Evolutionary conservation across 352 stramenopile genomes (phyloP).

Genomic region (Globisporangium rhizosaccharum): DNA sequence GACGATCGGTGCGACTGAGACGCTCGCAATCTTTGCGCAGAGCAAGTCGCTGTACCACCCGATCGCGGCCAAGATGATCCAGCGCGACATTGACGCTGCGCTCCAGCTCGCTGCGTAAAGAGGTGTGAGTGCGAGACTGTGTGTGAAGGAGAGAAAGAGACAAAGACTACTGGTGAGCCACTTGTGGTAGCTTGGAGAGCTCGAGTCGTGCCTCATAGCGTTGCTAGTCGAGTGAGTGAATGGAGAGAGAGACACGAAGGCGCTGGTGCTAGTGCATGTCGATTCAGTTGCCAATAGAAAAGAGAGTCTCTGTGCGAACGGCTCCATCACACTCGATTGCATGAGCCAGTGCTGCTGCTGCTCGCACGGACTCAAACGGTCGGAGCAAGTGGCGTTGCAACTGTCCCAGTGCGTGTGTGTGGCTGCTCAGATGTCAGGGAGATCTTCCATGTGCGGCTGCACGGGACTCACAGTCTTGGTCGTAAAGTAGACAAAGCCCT

Average conservation of each 20-base stretch:
- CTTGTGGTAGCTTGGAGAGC: too few species aligned
- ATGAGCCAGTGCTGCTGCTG: not conserved
- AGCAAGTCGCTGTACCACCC: slow-evolving; percentile 65
- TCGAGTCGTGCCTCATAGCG: too few species aligned
- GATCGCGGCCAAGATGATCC: slow-evolving; percentile 70
- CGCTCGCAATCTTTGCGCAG: slow-evolving; percentile 29
- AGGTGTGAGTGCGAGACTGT: not conserved
- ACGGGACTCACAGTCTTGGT: slow-evolving; percentile 65
- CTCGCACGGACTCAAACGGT: not conserved
- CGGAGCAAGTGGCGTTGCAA: too few species aligned
- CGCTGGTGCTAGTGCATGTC: not conserved
- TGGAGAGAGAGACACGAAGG: not conserved
- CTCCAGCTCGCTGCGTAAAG: not conserved
- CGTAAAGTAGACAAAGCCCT: slow-evolving; percentile 80
- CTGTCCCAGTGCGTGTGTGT: not conserved
- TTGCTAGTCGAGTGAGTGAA: not conserved
- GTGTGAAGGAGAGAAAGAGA: not conserved
- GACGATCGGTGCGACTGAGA: slow-evolving; percentile 23
- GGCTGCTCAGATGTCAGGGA: slow-evolving; percentile 43
- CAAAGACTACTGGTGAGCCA: not conserved
- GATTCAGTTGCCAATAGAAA: not conserved
- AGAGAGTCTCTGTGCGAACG: not conserved
- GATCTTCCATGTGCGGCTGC: slow-evolving; percentile 56
- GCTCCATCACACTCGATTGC: not conserved
- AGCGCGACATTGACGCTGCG: slow-evolving; percentile 35